Percentiles rank a stretch among this genome's conserved stretches.
Conservation (phyloP, 2,329 filamentous ascomycete species). For the Diaporthe sp. region DNA sequence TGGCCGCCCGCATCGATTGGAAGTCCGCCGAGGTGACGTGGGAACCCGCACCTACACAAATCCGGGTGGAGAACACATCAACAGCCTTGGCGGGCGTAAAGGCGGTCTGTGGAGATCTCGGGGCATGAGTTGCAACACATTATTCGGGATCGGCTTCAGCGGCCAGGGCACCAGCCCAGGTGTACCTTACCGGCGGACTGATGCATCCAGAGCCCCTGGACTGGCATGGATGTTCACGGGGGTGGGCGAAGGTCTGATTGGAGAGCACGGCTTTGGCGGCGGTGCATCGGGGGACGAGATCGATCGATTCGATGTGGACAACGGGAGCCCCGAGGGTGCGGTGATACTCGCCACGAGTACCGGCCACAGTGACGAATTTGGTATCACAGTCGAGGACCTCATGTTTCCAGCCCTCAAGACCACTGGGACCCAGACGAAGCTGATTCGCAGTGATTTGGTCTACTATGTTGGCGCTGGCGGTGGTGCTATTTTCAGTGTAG, state of each 20-base stretch:
- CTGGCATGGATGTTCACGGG: neutral
- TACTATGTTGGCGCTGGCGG: neutral
- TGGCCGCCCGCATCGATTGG: neutral
- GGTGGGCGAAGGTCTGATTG: neutral
- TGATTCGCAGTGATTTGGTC: neutral
- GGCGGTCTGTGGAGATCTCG: neutral
- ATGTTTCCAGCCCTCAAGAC: neutral
- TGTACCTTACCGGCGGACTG: neutral
- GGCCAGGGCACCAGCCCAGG: neutral
- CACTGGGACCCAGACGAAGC: neutral
- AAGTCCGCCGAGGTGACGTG: neutral
- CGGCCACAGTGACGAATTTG: neutral
- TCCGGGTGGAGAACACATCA: neutral
- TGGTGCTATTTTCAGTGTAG: constrained; percentile 38
- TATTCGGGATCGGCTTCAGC: neutral
- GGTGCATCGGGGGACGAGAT: neutral
- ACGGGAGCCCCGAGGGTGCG: neutral
- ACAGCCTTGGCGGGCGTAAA: neutral
- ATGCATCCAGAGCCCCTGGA: neutral
- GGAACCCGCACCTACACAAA: neutral
- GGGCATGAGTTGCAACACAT: neutral
- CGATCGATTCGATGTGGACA: neutral
- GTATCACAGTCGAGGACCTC: neutral
- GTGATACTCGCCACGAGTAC: neutral
- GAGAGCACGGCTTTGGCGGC: neutral